phyloP scores from a whole-genome alignment of 139 green algal species.

The Zygnema circumcarinatum region DNA sequence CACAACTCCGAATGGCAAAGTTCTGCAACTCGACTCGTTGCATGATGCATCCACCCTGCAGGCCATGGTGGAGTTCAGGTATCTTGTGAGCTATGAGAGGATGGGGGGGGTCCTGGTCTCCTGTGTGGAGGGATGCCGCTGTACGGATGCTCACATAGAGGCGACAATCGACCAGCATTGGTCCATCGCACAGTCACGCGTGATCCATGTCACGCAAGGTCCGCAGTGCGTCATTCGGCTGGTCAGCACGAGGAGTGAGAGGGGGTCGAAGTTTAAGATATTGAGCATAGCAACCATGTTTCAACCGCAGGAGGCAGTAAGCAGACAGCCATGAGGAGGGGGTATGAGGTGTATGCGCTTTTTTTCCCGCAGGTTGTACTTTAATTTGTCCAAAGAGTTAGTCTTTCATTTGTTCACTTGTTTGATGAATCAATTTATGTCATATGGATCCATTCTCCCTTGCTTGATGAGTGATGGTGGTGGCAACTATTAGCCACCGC shows the following conservation, averaged over 20 bases:
- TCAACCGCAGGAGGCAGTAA: too few relatives aligned
- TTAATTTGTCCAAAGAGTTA: too few relatives aligned
- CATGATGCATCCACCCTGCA: not conserved
- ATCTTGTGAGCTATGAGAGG: conserved; percentile 49
- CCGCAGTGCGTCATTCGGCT: conserved; percentile 21
- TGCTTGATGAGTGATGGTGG: too few relatives aligned
- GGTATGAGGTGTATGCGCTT: too few relatives aligned
- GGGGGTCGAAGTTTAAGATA: conserved; percentile 45
- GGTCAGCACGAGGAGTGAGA: not conserved
- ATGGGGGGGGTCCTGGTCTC: conserved; percentile 22
- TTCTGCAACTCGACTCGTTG: conserved; percentile 20
- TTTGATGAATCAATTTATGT: too few relatives aligned
- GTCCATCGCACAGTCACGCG: not conserved
- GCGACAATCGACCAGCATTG: conserved; percentile 31
- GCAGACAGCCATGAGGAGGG: too few relatives aligned
- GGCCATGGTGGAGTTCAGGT: conserved; percentile 29
- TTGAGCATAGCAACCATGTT: not conserved
- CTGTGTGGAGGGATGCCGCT: conserved; percentile 36
- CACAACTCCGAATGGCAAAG: conserved; percentile 18
- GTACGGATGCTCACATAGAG: not conserved
- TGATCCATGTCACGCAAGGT: conserved; percentile 25
- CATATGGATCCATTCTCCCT: too few relatives aligned
- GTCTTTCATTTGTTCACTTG: too few relatives aligned
- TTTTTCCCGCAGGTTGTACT: too few relatives aligned
- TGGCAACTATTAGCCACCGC: too few relatives aligned